Base-by-base conservation (phyloP, 768 basidiomycete species). In the Xerocomellus intermedius region DNA sequence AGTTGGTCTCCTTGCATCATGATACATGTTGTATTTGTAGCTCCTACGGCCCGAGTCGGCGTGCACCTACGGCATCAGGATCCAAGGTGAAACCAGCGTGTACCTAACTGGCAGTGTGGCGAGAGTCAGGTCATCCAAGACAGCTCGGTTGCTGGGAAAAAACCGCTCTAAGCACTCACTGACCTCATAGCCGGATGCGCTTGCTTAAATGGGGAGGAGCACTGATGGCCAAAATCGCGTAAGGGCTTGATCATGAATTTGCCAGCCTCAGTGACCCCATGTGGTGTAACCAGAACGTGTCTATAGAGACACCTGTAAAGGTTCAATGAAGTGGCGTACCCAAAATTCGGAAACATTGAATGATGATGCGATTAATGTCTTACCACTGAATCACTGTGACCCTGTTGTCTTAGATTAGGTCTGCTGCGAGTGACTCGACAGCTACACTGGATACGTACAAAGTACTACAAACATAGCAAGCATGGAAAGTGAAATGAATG, bases 61-160 rank as follows among this genome's bases (percentile, higher is more conserved):
- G 17, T 41, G 39, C 17, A 24, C 26, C 51, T 24, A 50, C 41
- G 48, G 41, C 52, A 48, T 41, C 42, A 28, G 33, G 41, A 43
- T 50, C n/a, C 56, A 41, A 57, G 12, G 58, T 66, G 64, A 66
- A 42, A 66, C 64, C 38, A 45, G 46, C 21, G 42, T 38, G n/a
- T 36, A 38, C 33, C 35, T 28, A 43, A 46, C 17, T 30, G 42
- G 43, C 21, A 28, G 26, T 24, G 55, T 49, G 62, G 57, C 52
- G 50, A 50, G 41, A 13, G 13, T 22, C 42, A 47, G 35, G 47
- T 28, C 38, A 38, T 51, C 54, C 8, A 51, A 41, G 42, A 56
- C 30, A 42, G n/a, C 32, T 33, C 21, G 45, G 38, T 33, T 41
- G 26, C 50, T 33, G 26, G 19, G 38, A 45, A 45, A n/a, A 21